phyloP scores from a whole-genome alignment of 306 rosid genomes.

The Echinosophora koreensis region DNA sequence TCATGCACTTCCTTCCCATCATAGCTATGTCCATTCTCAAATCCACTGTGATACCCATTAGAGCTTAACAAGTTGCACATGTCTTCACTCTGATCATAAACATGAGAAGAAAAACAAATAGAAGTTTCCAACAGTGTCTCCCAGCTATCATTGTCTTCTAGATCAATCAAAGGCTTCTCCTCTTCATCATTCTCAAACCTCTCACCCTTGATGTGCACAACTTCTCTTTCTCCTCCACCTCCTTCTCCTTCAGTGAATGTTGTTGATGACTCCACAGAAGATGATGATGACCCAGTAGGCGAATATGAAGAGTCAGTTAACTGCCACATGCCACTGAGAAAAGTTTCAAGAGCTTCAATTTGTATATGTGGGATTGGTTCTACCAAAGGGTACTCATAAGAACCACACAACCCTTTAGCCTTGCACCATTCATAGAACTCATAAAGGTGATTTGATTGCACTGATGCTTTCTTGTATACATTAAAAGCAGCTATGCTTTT shows the following conservation, averaged over 20 bases:
- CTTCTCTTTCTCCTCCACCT: neutral
- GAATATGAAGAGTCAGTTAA: conserved; percentile 60
- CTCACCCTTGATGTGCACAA: conserved; percentile 39
- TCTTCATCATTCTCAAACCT: conserved; percentile 43
- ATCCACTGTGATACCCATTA: neutral
- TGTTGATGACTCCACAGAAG: conserved; percentile 33
- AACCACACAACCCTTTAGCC: conserved; percentile 58
- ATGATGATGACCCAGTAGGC: conserved; percentile 33
- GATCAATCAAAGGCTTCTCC: conserved; percentile 62
- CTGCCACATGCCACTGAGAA: conserved; percentile 77
- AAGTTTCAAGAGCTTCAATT: conserved; percentile 62
- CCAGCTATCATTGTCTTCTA: conserved; percentile 59
- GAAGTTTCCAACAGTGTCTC: conserved; percentile 78
- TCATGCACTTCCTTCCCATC: neutral
- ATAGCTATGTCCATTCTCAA: neutral
- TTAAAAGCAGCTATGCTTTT: conserved; percentile 60
- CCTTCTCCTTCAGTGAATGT: conserved; percentile 35
- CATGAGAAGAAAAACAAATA: conserved; percentile 36
- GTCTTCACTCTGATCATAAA: conserved; percentile 32
- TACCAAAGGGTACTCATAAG: conserved; percentile 64
- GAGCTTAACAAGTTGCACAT: conserved; percentile 10
- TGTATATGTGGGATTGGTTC: conserved; percentile 67
- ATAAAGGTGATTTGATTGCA: conserved; percentile 61
- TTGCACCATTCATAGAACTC: conserved; percentile 76
- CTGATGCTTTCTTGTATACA: conserved; percentile 70